Conservation (phyloP, 2,329 filamentous ascomycete species). For the Stagonosporopsis rhizophila region DNA sequence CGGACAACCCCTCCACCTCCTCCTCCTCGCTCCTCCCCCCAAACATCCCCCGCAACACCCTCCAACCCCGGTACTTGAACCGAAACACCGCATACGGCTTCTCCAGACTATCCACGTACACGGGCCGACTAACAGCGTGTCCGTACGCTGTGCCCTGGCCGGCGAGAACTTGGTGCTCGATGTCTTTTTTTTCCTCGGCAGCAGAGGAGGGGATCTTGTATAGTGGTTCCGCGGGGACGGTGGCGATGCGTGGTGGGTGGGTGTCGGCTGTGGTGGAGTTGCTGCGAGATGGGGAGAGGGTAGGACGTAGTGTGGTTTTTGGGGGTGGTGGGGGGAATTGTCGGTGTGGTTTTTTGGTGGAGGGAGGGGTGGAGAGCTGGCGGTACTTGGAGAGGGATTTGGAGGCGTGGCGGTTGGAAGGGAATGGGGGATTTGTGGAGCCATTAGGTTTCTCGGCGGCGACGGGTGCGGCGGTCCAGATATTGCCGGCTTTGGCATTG, state of each 20-base stretch:
- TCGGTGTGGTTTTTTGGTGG: constrained; percentile 42
- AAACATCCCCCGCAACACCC: constrained; percentile 31
- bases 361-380: constrained; percentile 3
- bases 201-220: background rate
- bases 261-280: background rate
- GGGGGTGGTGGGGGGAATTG: constrained; percentile 19
- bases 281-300: background rate
- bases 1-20: constrained; percentile 23
- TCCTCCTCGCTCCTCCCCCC: constrained; percentile 21
- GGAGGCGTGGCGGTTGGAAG: constrained; percentile 16
- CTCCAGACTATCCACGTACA: constrained; percentile 51
- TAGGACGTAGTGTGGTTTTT: background rate
- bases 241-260: background rate
- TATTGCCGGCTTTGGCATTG: too few species aligned
- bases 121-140: constrained; percentile 47
- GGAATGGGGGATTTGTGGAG: background rate
- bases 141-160: constrained; percentile 38
- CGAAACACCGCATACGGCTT: constrained; percentile 55
- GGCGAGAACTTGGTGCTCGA: constrained; percentile 5
- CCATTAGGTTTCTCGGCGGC: too few species aligned
- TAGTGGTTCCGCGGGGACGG: background rate
- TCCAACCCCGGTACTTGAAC: constrained; percentile 55
- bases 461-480: too few species aligned
- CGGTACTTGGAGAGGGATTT: constrained; percentile 20
- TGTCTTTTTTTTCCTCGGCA: background rate